phyloP scores from a whole-genome alignment of 306 rosid species.

The Trichosanthes cucumerina region DNA sequence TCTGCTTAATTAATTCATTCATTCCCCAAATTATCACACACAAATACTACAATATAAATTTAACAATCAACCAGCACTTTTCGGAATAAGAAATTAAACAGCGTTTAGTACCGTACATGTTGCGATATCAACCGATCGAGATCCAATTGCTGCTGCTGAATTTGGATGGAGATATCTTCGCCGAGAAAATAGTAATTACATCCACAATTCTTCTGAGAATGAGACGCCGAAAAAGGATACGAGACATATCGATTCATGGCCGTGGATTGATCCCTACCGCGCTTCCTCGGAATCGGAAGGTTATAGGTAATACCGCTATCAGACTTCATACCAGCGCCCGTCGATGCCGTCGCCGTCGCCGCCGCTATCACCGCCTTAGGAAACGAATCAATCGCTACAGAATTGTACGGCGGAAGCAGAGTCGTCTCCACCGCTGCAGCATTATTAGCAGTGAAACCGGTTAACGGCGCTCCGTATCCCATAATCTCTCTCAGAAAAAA shows the following conservation, averaged over 20 bases:
- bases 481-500: background rate
- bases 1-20: too few relatives aligned
- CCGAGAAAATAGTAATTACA: conserved; percentile 53
- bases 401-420: conserved; percentile 31
- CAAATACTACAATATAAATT: too few relatives aligned
- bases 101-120: conserved; percentile 39
- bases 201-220: conserved; percentile 22
- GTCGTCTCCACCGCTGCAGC: conserved; percentile 25
- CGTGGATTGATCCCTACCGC: conserved; percentile 37
- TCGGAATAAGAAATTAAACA: background rate
- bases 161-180: conserved; percentile 48
- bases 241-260: conserved; percentile 16
- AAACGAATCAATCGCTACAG: conserved; percentile 21
- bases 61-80: background rate
- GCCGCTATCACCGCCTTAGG: conserved; percentile 15
- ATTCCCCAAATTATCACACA: too few relatives aligned
- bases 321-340: background rate
- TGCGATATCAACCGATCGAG: conserved; percentile 47
- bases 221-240: conserved; percentile 11
- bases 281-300: conserved; percentile 21
- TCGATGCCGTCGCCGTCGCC: background rate
- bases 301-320: conserved; percentile 9
- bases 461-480: conserved; percentile 36
- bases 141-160: conserved; percentile 66
- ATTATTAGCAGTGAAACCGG: conserved; percentile 6